Conservation (phyloP, 176 grass and related monocot genomes). For the Stipa capillata region DNA sequence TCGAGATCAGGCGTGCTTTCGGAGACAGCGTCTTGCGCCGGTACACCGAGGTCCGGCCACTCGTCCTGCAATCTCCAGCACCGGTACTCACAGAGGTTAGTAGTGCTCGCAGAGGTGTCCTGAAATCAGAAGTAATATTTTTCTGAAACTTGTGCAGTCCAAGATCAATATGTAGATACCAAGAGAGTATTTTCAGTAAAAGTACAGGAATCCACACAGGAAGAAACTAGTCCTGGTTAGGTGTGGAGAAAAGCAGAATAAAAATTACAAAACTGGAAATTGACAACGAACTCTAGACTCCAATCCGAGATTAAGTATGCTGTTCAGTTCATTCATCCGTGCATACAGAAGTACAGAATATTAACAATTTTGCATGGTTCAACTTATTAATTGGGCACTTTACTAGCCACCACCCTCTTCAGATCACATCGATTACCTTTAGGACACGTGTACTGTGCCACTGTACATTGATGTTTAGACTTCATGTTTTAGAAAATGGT, state of each 20-base stretch:
- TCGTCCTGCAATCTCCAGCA: slow-evolving; percentile 24
- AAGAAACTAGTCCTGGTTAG: neutral
- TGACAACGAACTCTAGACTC: neutral
- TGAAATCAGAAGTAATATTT: neutral
- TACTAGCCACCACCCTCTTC: slow-evolving; percentile 3
- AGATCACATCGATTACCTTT: slow-evolving; percentile 20
- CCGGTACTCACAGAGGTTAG: slow-evolving; percentile 28
- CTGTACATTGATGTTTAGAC: slow-evolving; percentile 4
- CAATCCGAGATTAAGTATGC: neutral
- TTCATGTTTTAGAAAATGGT: slow-evolving; percentile 2
- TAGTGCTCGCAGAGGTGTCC: neutral
- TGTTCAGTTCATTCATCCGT: slow-evolving; percentile 2
- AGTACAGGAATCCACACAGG: neutral
- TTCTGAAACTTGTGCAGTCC: neutral
- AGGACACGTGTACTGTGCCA: slow-evolving; percentile 3
- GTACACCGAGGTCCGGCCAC: slow-evolving; percentile 20
- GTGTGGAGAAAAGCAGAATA: neutral
- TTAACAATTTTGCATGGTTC: neutral
- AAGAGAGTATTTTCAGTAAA: neutral
- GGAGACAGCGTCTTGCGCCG: slow-evolving; percentile 39
- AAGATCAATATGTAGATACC: neutral
- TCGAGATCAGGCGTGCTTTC: slow-evolving; percentile 35
- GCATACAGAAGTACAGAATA: neutral
- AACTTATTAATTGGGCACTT: slow-evolving; percentile 14
- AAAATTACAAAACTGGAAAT: neutral